Base-by-base conservation (phyloP, 2,329 filamentous ascomycete species). In the Arachnomyces sp. region DNA sequence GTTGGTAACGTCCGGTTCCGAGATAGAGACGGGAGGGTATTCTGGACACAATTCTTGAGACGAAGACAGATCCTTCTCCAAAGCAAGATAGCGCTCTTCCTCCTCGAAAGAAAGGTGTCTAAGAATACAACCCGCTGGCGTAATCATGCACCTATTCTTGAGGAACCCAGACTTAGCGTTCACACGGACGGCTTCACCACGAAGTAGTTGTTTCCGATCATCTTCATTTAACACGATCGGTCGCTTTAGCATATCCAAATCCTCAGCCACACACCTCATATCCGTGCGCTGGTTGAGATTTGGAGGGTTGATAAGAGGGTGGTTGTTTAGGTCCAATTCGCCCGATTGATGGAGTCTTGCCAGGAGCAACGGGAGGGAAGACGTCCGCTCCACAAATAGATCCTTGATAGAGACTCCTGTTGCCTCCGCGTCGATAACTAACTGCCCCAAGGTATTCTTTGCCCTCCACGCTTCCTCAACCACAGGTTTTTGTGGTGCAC, bases 21-120 rank as follows among this genome's bases (percentile, higher is more conserved):
- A 58, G 32, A 59, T 51, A 3, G 56, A 51, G 3, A 58, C 47
- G 2, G 54, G 50, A 2, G 63, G 62, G 44, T 62, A 66, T 43
- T 65, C 61, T 38, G 63, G 57, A 33, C 58, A 59, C 29, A 52
- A 55, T 43, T 61, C 61, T 8, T 53, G 47, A 14, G 52, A 43
- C 16, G 50, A 49, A 4, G 50, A 44, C 4, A 60, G 52, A 39
- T 52, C 57, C 42, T 64, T 64, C 46, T 70, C 65, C 5, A 71
- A 52, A n/a, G 58, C 58, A 1, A 71, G 54, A 31, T 68, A 66
- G 15, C 59, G 60, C 13, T 67, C 60, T 43, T 68, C 66, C 48
- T 71, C 68, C n/a, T 67, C 65, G 2, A 54, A 46, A 3, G 61
- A 62, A 9, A 72, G 49, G 46, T 70, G 66, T 32, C 62, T 61